A percentile compares a stretch with the other conserved stretches of the same genome.
phyloP scores from a whole-genome alignment of 2,329 filamentous ascomycete genomes.

The Amesomyces nigricolor region DNA sequence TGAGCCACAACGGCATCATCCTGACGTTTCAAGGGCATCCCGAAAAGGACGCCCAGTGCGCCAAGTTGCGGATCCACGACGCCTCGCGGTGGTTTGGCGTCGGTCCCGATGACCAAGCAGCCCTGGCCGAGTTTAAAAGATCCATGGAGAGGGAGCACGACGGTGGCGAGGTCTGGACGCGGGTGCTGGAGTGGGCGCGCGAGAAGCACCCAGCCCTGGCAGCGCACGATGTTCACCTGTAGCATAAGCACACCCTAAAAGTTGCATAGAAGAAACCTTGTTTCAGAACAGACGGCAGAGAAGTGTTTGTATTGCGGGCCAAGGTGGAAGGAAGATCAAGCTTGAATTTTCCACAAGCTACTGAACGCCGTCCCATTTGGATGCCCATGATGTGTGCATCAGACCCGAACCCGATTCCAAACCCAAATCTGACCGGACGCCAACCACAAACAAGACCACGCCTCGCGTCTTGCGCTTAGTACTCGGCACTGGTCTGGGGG shows the following conservation, averaged over 20 bases:
- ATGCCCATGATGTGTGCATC: slow-evolving; percentile 25
- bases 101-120: slow-evolving; percentile 29
- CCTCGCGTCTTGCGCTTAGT: slow-evolving; percentile 48
- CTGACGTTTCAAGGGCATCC: slow-evolving; percentile 43
- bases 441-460: slow-evolving; percentile 22
- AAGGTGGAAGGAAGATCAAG: slow-evolving; percentile 22
- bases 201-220: slow-evolving; percentile 6
- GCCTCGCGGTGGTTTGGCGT: slow-evolving; percentile 35
- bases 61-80: slow-evolving; percentile 35
- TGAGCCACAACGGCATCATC: slow-evolving; percentile 36
- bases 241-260: not conserved
- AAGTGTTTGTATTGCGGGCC: slow-evolving; percentile 23
- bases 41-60: slow-evolving; percentile 38
- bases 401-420: slow-evolving; percentile 26
- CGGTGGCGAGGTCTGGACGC: slow-evolving; percentile 35
- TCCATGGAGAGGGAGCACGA: slow-evolving; percentile 33
- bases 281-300: not conserved
- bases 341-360: slow-evolving; percentile 30
- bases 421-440: slow-evolving; percentile 24
- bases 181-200: slow-evolving; percentile 31
- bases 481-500: slow-evolving; percentile 79
- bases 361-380: slow-evolving; percentile 31
- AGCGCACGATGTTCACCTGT: slow-evolving; percentile 3
- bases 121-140: slow-evolving; percentile 27
- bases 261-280: not conserved